Conservation (phyloP, 148 eudicot species). For the Oxyria digyna region DNA sequence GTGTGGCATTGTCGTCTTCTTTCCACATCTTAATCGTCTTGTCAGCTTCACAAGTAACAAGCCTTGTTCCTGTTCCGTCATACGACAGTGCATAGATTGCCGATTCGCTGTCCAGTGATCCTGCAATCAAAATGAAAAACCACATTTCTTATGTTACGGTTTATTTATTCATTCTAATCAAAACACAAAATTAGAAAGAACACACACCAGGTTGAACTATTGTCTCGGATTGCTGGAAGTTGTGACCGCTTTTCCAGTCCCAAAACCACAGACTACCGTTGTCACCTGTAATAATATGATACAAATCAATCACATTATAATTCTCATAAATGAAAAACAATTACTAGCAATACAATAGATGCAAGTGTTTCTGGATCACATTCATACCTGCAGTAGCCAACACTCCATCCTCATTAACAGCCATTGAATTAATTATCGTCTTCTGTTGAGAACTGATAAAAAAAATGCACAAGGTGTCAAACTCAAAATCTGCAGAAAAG, state of each 20-base stretch:
- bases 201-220: slow-evolving; percentile 86
- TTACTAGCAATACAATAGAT: neutral
- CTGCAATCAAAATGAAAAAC: slow-evolving; percentile 21
- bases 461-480: neutral
- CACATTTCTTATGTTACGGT: neutral
- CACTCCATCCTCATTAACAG: slow-evolving; percentile 93
- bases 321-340: neutral
- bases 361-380: neutral
- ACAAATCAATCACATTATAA: neutral
- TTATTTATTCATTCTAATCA: neutral
- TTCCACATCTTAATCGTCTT: slow-evolving; percentile 99
- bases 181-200: neutral
- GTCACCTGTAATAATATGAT: slow-evolving; percentile 45
- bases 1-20: slow-evolving; percentile 89
- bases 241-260: slow-evolving; percentile 99
- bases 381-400: slow-evolving; percentile 74
- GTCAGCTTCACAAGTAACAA: slow-evolving; percentile 94
- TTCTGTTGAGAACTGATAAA: slow-evolving; percentile 80
- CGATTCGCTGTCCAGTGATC: slow-evolving; percentile 92
- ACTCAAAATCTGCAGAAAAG: neutral
- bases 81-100: slow-evolving; percentile 74
- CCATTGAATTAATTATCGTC: slow-evolving; percentile 84
- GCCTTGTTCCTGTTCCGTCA: slow-evolving; percentile 73
- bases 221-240: slow-evolving; percentile 88
- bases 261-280: slow-evolving; percentile 98